Base-by-base conservation (phyloP, 805 yeast genomes). In the Candida nitratophila region DNA sequence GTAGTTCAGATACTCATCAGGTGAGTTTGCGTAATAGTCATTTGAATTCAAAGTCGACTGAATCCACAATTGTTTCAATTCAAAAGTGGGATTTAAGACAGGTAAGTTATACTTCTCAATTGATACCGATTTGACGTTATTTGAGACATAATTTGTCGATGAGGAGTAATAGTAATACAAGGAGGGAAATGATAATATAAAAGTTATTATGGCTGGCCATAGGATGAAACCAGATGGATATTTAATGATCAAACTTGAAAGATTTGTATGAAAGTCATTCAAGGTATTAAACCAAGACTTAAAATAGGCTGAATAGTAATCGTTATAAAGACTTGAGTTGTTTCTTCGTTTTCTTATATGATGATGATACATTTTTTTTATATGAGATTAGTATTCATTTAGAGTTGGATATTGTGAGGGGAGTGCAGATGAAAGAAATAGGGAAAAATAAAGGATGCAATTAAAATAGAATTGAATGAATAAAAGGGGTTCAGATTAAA, bases 101-200 rank as follows among this genome's bases (percentile, higher is more conserved):
- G 50, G 40, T 22, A 43, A 46, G 14, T 32, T 29, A 33, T 43
- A 31, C 20, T 47, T 50, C 14, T 44, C 46, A 29, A 31, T 47
- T 37, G 22, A 29, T 11, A 54, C 53, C 9, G 52, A 44, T 45
- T 52, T 46, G 42, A 50, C 24, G 22, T 36, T 8, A n/a, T 36
- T 37, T 37, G 42, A 40, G 27, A 46, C 41, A 41, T 50, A 41
- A 34, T 30, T 36, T 44, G 40, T 40, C 43, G 42, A 8, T 43
- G 37, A 24, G 42, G 52, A 39, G 39, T 39, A 33, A 45, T 8
- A 19, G 20, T 19, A 49, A 50, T 70, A 68, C 12, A 77, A 51
- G 0, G 78, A 55, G 2, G 81, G 79, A 50, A 75, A 77, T 10
- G 79, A 65, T 20, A 77, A 46, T 4, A 73, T 57, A 45, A 77